A percentile compares a stretch with the other conserved stretches of the same genome.
These are phyloP conservation scores for Erythrophleum fordii DNA, from an alignment of 306 rosid genomes.

Conservation along the genomic window DNA sequence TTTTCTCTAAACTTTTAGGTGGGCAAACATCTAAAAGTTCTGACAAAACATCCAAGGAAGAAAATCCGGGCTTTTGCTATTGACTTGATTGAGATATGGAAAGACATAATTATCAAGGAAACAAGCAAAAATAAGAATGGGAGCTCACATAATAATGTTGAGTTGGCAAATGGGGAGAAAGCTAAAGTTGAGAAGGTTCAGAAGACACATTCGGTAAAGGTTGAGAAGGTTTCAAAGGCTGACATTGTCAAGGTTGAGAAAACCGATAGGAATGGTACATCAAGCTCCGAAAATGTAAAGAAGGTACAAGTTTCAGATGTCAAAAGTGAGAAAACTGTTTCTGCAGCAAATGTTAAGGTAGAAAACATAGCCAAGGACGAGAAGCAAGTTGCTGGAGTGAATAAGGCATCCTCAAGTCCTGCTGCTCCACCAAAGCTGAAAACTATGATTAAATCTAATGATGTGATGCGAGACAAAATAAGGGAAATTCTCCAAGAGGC, in stretches of 20 bases:
- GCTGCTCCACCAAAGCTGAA: conserved; percentile 70
- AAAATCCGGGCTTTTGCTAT: conserved; percentile 66
- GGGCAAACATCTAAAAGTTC: conserved; percentile 82
- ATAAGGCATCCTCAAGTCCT: conserved; percentile 52
- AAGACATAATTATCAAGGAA: conserved; percentile 76
- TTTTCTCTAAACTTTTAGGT: conserved; percentile 58
- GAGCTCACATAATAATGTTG: conserved; percentile 54
- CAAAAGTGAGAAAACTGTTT: conserved; percentile 55
- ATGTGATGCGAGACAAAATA: conserved; percentile 69
- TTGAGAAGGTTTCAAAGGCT: conserved; percentile 54
- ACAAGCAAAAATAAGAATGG: conserved; percentile 72
- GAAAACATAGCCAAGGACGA: conserved; percentile 68
- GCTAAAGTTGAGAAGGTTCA: conserved; percentile 73
- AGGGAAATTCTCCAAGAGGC: conserved; percentile 83
- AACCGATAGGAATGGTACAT: conserved; percentile 52
- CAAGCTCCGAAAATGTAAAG: conserved; percentile 49
- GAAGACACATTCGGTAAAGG: conserved; percentile 60
- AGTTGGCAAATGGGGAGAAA: conserved; percentile 55
- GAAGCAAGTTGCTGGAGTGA: conserved; percentile 47
- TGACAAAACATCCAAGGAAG: conserved; percentile 84
- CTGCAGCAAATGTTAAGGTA: conserved; percentile 56
- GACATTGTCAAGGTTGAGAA: conserved; percentile 68
- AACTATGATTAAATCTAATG: conserved; percentile 76
- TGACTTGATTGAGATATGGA: conserved; percentile 86
- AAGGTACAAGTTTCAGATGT: conserved; percentile 49